Base-by-base conservation (phyloP, 2,329 filamentous ascomycete species). In the Hymenoscyphus occultus region DNA sequence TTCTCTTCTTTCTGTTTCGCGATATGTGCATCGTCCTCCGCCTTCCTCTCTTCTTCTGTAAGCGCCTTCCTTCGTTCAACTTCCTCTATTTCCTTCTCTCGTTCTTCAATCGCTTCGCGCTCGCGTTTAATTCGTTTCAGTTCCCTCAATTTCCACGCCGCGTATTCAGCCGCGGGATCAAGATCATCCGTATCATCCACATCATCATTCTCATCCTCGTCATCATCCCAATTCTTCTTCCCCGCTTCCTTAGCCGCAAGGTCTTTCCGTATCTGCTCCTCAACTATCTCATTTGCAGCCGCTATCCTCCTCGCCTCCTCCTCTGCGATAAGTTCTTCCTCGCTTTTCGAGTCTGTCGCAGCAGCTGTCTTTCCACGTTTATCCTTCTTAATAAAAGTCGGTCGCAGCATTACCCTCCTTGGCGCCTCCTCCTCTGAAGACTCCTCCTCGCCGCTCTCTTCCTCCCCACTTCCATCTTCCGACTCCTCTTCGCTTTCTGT, bases 131-230 rank as follows among this genome's bases (percentile, higher is more conserved):
- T 87, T 9, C 95, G 90, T 77, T 89, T 90, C 54, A 99, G 83
- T 79, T 99, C 95, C 59, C 95, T 89, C 60, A 99, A 83, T 75
- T 94, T 95, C 94, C 95, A 99, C 0, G 93, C 93, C 6, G 93
- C 93, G 68, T 90, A 86, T 77, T 99, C 95, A 7, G 92, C 93
- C 68, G 90, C 93, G 0, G 92, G 91, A 76, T 98, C 93, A 2
- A 93, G 73, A 42, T 87, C 92, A 76, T 99, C 95, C 1, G 89
- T 91, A 73, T 97, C 95, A 77, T 98, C 92, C 22, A 98, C 89
- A 59, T 91, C 90, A 40, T 88, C 87, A 65, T 86, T 86, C 32
- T 86, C 86, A 28, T 85, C 84, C 5, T 88, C 86, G n/a, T 87
- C 84, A 62, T 82, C 82, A 59, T 97, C 93, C 93, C 93, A 97